Base-by-base conservation (phyloP, 2,329 filamentous ascomycete species). In the Aureobasidium sp. region DNA sequence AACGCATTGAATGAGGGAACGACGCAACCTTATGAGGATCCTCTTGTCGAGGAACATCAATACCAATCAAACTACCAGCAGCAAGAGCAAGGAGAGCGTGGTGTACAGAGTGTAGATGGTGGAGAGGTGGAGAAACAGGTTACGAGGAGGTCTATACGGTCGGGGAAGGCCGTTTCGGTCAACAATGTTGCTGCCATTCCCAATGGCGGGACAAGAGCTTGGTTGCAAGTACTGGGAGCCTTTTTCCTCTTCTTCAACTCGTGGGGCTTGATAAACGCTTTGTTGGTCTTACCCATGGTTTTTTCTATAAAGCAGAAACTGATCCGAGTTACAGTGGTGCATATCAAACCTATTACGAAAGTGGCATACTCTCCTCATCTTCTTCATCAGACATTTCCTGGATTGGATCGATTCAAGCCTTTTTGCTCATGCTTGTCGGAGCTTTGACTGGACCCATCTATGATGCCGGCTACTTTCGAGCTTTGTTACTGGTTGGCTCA, bases 261-360 rank as follows among this genome's bases (percentile, higher is more conserved):
- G 19, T 77, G 73, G 71, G 51, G 25, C 6, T 39, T 38, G 17
- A 39, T 32, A 14, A 16, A 19, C 24, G 27, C 27, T 12, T 6
- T 30, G 44, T 45, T 22, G 2, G 25, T 12, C 1, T 3, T 8
- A 16, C 4, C 5, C 37, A 16, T 16, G 4, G n/a, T 22, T n/a
- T 21, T 29, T 24, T 10, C 12, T 4, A 7, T 44, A 16, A 22
- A 35, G 3, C 24, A 40, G 44, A 8, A 1, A 58, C 56, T 59
- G 56, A 17, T 19, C 6, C 58, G 74, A 19, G 65, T 74, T n/a
- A 75, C 0, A 76, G 74, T 49, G 74, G 74, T 12, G 70, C 68
- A 10, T 77, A 73, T 57, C 72, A 76, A 57, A 70, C 74, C 0
- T 76, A 72, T 62, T 77, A 77, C 4, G 67, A 74, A 54, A 66